These are phyloP conservation scores for Heterobasidion irregulare DNA, from an alignment of 1,284 basidiomycete species.

Conservation along the genomic window DNA sequence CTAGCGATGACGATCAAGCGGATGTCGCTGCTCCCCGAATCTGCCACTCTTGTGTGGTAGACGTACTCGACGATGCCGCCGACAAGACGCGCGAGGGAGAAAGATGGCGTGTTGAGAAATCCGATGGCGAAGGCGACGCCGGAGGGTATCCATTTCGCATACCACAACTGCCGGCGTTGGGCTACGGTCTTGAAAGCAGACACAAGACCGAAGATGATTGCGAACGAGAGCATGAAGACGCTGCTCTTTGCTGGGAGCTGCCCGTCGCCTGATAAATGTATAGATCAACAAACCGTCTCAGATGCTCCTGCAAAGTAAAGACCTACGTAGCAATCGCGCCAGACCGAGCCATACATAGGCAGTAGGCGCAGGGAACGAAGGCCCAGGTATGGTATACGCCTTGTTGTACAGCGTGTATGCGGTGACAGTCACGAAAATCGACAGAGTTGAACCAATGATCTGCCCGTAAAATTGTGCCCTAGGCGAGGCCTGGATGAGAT, in stretches of 20 bases:
- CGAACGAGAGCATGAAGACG: slow-evolving; percentile 80
- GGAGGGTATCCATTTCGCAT: slow-evolving; percentile 72
- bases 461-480: slow-evolving; percentile 86
- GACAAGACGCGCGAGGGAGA: slow-evolving; percentile 85
- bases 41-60: slow-evolving; percentile 44
- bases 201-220: slow-evolving; percentile 57
- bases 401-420: slow-evolving; percentile 85
- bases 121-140: slow-evolving; percentile 87
- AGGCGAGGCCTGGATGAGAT: slow-evolving; percentile 81
- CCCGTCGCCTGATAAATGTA: slow-evolving; percentile 54
- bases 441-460: slow-evolving; percentile 80
- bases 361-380: slow-evolving; percentile 89
- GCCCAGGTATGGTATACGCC: slow-evolving; percentile 82
- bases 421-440: slow-evolving; percentile 83
- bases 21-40: slow-evolving; percentile 46
- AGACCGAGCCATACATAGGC: slow-evolving; percentile 91
- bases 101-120: slow-evolving; percentile 93
- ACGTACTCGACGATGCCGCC: slow-evolving; percentile 80
- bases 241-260: slow-evolving; percentile 71
- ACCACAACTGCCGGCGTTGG: slow-evolving; percentile 33
- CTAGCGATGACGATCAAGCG: slow-evolving; percentile 84
- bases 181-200: slow-evolving; percentile 64
- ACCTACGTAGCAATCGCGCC: slow-evolving; percentile 77
- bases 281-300: not conserved
- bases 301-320: slow-evolving; percentile 7